A percentile compares a stretch with the other conserved stretches of the same genome.
phyloP scores from a whole-genome alignment of 2,329 filamentous ascomycete genomes.

The Stachybotrys chartarum region DNA sequence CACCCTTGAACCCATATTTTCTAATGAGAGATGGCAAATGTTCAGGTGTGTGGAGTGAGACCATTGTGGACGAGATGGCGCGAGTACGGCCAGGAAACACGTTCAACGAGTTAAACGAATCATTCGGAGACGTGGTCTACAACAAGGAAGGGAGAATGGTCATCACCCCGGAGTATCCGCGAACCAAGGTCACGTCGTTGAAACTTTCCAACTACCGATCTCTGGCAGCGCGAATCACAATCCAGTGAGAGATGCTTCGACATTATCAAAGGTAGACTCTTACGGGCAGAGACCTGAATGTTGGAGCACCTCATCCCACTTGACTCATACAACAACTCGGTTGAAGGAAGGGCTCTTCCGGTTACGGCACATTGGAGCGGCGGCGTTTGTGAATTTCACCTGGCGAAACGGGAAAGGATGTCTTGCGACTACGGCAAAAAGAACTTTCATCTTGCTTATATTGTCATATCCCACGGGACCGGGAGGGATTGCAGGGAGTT shows the following conservation, averaged over 20 bases:
- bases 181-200: constrained; percentile 44
- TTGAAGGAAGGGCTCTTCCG: not conserved
- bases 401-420: not conserved
- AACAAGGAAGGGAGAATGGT: constrained; percentile 53
- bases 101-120: constrained; percentile 58
- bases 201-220: constrained; percentile 52
- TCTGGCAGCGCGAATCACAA: constrained; percentile 31
- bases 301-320: no score
- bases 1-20: constrained; percentile 68
- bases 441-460: constrained; percentile 8
- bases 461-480: constrained; percentile 15
- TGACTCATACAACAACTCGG: not conserved
- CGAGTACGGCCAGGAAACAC: constrained; percentile 48
- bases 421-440: not conserved
- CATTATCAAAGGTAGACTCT: not conserved
- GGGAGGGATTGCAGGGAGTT: constrained; percentile 15
- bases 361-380: not conserved
- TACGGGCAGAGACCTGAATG: no score
- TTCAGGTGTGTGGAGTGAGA: constrained; percentile 66
- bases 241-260: constrained; percentile 17
- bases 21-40: constrained; percentile 52
- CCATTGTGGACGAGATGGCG: constrained; percentile 54
- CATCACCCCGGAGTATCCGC: constrained; percentile 48
- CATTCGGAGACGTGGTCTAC: constrained; percentile 52
- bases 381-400: not conserved